Percentiles rank a stretch among this genome's conserved stretches.
Conservation (phyloP, 2,329 filamentous ascomycete genomes). For the Fusarium brevicatenulatum region DNA sequence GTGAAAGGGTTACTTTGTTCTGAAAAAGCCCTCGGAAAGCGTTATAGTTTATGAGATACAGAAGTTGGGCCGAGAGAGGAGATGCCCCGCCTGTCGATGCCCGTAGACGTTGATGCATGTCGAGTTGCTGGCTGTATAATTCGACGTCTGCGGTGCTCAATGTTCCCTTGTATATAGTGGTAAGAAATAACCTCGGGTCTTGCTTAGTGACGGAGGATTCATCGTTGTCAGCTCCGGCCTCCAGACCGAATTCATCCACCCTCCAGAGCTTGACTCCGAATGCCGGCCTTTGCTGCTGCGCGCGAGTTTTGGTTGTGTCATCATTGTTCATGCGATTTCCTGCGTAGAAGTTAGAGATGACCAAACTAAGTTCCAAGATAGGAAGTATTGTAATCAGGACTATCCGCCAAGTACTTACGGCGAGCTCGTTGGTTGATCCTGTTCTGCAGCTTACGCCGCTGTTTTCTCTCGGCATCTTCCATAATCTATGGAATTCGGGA, state of each 20-base stretch:
- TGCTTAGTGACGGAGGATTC: background rate
- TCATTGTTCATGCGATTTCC: background rate
- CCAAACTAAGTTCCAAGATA: no score
- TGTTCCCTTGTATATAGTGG: background rate
- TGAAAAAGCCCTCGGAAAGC: slow-evolving; percentile 5
- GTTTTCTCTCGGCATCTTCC: background rate
- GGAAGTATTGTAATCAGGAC: background rate
- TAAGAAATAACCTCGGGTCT: background rate
- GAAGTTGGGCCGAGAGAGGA: background rate
- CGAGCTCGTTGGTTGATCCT: slow-evolving; percentile 15
- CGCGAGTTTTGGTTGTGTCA: background rate
- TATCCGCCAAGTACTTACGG: background rate
- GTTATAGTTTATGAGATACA: slow-evolving; percentile 14
- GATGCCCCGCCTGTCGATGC: no score
- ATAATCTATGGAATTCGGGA: no score
- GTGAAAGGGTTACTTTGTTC: background rate
- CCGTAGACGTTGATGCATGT: background rate
- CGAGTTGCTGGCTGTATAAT: slow-evolving; percentile 5
- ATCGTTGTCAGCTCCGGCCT: background rate
- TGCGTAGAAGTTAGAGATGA: background rate
- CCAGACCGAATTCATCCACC: background rate
- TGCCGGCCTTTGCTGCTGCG: background rate
- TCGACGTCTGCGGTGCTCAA: background rate
- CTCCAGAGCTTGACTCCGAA: slow-evolving; percentile 16
- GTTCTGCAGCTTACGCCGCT: slow-evolving; percentile 11